Percentiles rank a stretch among this genome's conserved stretches.
phyloP scores from a whole-genome alignment of 352 stramenopile genomes.

The Phytophthora niederhauseri region DNA sequence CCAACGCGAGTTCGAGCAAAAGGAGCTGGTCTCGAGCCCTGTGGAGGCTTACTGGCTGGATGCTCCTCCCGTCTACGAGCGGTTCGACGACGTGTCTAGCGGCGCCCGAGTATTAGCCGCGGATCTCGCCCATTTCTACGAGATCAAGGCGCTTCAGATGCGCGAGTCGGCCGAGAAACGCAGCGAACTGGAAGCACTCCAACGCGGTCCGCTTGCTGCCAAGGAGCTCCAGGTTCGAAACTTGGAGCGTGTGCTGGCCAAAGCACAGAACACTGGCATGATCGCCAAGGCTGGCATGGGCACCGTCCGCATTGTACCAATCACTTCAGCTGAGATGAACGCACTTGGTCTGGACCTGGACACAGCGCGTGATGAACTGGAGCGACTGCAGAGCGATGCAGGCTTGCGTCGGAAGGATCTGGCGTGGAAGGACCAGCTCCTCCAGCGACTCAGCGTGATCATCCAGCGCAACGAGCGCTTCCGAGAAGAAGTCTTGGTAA shows the following conservation, averaged over 20 bases:
- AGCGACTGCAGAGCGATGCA: constrained; percentile 47
- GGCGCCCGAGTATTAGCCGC: constrained; percentile 47
- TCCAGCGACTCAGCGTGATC: constrained; percentile 68
- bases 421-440: constrained; percentile 64
- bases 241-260: constrained; percentile 64
- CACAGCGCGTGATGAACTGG: constrained; percentile 50
- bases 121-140: constrained; percentile 66
- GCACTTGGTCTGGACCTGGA: constrained; percentile 49
- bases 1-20: constrained; percentile 68
- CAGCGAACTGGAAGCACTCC: constrained; percentile 37
- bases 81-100: constrained; percentile 42
- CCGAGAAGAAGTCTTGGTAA: constrained; percentile 46
- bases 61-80: constrained; percentile 35
- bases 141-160: constrained; percentile 59
- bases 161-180: constrained; percentile 46
- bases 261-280: constrained; percentile 71
- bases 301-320: constrained; percentile 70
- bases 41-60: constrained; percentile 68
- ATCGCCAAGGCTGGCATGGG: constrained; percentile 73
- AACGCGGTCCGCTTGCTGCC: constrained; percentile 24
- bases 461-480: constrained; percentile 79
- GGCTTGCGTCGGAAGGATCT: constrained; percentile 46
- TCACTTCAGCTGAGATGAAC: constrained; percentile 51
- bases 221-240: constrained; percentile 62
- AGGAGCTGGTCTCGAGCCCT: constrained; percentile 63